Evolutionary conservation across 2,329 filamentous ascomycete genomes (phyloP).

Genomic region (Sporothrix globosa): DNA sequence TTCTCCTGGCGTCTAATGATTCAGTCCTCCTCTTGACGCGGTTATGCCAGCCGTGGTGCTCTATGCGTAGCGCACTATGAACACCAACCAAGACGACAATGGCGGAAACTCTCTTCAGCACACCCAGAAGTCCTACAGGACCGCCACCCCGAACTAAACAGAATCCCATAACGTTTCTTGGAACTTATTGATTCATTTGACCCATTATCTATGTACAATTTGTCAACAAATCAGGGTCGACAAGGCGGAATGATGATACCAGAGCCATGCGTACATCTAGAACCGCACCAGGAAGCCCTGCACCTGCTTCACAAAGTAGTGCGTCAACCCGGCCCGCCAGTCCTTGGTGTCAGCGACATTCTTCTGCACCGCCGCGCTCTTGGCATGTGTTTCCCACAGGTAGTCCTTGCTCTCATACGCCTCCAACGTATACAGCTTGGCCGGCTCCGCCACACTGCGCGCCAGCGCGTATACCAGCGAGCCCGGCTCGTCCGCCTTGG

Average conservation of each 20-base stretch:
- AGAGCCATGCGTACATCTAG: not conserved
- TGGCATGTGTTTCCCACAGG: slow-evolving; percentile 40
- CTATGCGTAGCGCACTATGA: not conserved
- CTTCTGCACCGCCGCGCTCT: slow-evolving; percentile 40
- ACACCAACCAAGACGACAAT: not conserved
- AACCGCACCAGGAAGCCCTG: slow-evolving; percentile 36
- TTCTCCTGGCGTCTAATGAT: slow-evolving; percentile 4
- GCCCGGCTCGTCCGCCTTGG: slow-evolving; percentile 37
- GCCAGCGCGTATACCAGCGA: slow-evolving; percentile 40
- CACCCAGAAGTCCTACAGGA: too few species aligned
- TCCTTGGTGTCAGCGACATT: slow-evolving; percentile 38
- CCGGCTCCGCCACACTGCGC: slow-evolving; percentile 36
- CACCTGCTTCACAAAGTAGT: slow-evolving; percentile 38
- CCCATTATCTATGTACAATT: slow-evolving; percentile 1
- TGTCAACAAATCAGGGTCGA: not conserved
- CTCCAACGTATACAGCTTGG: slow-evolving; percentile 39
- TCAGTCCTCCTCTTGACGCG: not conserved
- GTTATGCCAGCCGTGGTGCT: not conserved
- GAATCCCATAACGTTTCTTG: too few species aligned
- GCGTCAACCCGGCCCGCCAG: slow-evolving; percentile 39
- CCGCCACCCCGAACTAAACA: too few species aligned
- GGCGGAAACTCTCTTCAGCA: too few species aligned
- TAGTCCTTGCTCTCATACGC: slow-evolving; percentile 40
- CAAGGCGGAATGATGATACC: too few species aligned
- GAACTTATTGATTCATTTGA: too few species aligned